phyloP scores from a whole-genome alignment of 495 filamentous ascomycete species.

The Aspergillus cavernicola region DNA sequence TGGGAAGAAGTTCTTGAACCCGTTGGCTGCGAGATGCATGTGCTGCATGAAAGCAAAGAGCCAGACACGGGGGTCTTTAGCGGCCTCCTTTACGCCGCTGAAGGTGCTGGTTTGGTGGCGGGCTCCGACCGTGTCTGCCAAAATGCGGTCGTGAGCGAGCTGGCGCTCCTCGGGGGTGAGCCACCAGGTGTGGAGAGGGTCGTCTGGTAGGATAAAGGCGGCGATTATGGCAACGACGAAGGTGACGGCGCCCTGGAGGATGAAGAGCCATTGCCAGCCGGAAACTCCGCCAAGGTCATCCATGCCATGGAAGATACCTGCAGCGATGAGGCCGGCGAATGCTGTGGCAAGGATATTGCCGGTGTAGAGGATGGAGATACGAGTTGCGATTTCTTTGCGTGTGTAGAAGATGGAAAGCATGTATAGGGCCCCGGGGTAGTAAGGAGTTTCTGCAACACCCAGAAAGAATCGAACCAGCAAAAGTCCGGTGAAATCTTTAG shows the following conservation, averaged over 20 bases:
- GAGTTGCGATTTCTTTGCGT: slow-evolving; percentile 41
- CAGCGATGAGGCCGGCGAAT: slow-evolving; percentile 49
- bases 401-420: slow-evolving; percentile 46
- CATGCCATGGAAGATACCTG: slow-evolving; percentile 23
- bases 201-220: slow-evolving; percentile 71
- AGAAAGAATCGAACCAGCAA: slow-evolving; percentile 35
- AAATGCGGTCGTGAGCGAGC: slow-evolving; percentile 16
- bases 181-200: slow-evolving; percentile 34
- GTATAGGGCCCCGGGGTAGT: slow-evolving; percentile 42
- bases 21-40: slow-evolving; percentile 29
- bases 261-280: slow-evolving; percentile 75
- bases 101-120: slow-evolving; percentile 20
- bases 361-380: slow-evolving; percentile 42
- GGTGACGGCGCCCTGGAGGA: slow-evolving; percentile 64
- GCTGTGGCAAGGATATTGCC: slow-evolving; percentile 40
- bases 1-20: slow-evolving; percentile 51
- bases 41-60: slow-evolving; percentile 27
- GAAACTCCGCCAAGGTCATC: slow-evolving; percentile 45
- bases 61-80: slow-evolving; percentile 37
- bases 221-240: slow-evolving; percentile 59
- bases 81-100: slow-evolving; percentile 16
- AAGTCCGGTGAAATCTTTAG: slow-evolving; percentile 37
- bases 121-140: slow-evolving; percentile 29
- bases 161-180: slow-evolving; percentile 13
- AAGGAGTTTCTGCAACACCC: slow-evolving; percentile 47